phyloP scores from a whole-genome alignment of 257 asterid species.

The Apocynum venetum region DNA sequence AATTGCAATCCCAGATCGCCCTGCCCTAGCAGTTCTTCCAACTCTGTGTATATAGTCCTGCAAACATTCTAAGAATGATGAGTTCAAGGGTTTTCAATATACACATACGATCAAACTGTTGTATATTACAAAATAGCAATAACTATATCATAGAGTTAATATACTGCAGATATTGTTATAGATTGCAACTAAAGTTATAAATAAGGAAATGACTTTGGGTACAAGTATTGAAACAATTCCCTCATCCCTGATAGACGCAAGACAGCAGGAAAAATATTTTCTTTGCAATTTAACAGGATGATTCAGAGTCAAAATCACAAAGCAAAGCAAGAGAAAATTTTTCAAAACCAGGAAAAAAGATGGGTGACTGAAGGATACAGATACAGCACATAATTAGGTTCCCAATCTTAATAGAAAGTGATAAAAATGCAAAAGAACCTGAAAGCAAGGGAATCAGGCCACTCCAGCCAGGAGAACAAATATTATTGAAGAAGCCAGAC shows the following conservation, averaged over 20 bases:
- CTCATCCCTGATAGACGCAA: not conserved
- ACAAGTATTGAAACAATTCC: not conserved
- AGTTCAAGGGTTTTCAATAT: too few relatives aligned
- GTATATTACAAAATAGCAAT: not conserved
- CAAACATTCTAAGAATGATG: conserved; percentile 10
- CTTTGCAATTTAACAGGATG: not conserved
- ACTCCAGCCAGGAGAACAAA: not conserved
- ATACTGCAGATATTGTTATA: not conserved
- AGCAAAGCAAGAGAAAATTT: not conserved
- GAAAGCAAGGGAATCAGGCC: not conserved
- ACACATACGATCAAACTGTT: not conserved
- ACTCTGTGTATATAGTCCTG: conserved; percentile 97
- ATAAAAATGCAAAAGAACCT: not conserved
- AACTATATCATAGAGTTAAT: not conserved
- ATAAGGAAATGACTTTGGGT: not conserved
- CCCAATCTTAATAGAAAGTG: not conserved
- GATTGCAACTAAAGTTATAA: not conserved
- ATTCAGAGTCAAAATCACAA: not conserved
- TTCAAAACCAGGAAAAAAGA: not conserved
- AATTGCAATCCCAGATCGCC: conserved; percentile 87
- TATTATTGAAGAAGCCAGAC: not conserved
- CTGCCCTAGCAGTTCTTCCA: conserved; percentile 99
- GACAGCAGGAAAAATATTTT: not conserved
- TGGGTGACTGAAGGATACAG: not conserved
- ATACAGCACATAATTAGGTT: not conserved